These are phyloP conservation scores for Hymenoscyphus albidus DNA, from an alignment of 2,329 filamentous ascomycete species.

Conservation along the genomic window DNA sequence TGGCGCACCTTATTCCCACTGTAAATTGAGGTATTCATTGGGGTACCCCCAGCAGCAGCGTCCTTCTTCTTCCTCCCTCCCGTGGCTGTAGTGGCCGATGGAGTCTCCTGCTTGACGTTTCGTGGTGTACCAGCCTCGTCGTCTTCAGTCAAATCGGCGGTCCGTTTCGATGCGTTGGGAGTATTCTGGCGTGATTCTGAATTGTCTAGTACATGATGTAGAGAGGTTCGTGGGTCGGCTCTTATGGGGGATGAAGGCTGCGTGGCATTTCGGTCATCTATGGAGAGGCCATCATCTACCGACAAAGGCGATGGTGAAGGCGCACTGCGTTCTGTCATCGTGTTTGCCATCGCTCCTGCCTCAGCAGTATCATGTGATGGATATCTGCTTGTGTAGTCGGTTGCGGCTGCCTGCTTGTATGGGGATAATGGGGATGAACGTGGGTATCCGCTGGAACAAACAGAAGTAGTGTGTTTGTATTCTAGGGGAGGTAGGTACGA, in stretches of 20 bases:
- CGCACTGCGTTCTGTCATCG: slow-evolving; percentile 21
- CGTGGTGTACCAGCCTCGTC: slow-evolving; percentile 31
- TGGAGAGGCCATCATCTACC: slow-evolving; percentile 23
- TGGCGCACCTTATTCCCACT: slow-evolving; percentile 65
- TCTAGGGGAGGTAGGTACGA: neutral
- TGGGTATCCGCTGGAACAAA: neutral
- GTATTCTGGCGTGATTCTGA: slow-evolving; percentile 27
- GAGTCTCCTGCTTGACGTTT: slow-evolving; percentile 16
- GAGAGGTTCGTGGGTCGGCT: slow-evolving; percentile 28
- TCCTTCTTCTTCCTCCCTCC: slow-evolving; percentile 27
- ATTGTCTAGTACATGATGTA: slow-evolving; percentile 29
- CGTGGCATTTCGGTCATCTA: slow-evolving; percentile 29
- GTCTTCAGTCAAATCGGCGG: slow-evolving; percentile 32
- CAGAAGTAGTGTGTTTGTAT: neutral
- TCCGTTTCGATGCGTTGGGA: slow-evolving; percentile 16
- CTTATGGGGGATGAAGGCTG: slow-evolving; percentile 30
- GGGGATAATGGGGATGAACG: neutral
- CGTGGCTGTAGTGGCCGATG: slow-evolving; percentile 15
- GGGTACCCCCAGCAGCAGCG: slow-evolving; percentile 19
- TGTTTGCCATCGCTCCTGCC: slow-evolving; percentile 3
- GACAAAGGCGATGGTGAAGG: slow-evolving; percentile 28
- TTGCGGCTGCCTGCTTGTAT: neutral
- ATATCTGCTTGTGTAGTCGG: neutral
- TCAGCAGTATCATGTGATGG: neutral
- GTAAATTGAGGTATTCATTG: slow-evolving; percentile 28